Conservation (phyloP, 495 filamentous ascomycete genomes). For the Clohesyomyces aquaticus region DNA sequence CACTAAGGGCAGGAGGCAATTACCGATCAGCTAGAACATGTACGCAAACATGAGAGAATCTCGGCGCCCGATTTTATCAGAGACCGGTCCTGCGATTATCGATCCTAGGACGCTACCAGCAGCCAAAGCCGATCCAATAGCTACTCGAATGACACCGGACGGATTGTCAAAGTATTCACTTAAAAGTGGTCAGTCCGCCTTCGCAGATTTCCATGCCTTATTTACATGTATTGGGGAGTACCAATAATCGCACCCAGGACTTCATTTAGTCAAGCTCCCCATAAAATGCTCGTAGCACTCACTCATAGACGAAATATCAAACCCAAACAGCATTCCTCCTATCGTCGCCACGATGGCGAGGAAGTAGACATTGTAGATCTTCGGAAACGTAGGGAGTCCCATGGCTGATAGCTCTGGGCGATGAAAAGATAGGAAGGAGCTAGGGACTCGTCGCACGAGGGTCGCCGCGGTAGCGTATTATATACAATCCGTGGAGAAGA, state of each 20-base stretch:
- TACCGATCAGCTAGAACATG: conserved; percentile 71
- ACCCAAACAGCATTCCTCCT: conserved; percentile 56
- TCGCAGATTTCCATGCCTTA: not conserved
- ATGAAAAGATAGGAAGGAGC: not conserved
- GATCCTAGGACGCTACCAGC: conserved; percentile 70
- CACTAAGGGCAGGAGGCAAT: too few relatives aligned
- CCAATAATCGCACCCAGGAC: conserved; percentile 74
- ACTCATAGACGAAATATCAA: conserved; percentile 73
- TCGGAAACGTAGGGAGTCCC: conserved; percentile 50
- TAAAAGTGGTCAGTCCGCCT: not conserved
- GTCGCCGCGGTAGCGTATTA: not conserved
- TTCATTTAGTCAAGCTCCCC: too few relatives aligned
- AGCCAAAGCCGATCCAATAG: conserved; percentile 67
- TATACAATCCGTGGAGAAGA: not conserved
- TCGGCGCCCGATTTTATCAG: conserved; percentile 67
- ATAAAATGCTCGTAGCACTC: too few relatives aligned
- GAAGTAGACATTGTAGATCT: conserved; percentile 65
- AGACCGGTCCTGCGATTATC: conserved; percentile 65
- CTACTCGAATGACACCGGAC: conserved; percentile 57
- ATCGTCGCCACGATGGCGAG: conserved; percentile 63
- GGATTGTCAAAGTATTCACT: conserved; percentile 37
- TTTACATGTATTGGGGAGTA: conserved; percentile 64
- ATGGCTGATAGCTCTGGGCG: conserved; percentile 4
- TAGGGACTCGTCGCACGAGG: not conserved
- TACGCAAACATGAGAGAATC: conserved; percentile 68